phyloP scores from a whole-genome alignment of 2,329 filamentous ascomycete species.

The Ambrosiella cleistominuta region DNA sequence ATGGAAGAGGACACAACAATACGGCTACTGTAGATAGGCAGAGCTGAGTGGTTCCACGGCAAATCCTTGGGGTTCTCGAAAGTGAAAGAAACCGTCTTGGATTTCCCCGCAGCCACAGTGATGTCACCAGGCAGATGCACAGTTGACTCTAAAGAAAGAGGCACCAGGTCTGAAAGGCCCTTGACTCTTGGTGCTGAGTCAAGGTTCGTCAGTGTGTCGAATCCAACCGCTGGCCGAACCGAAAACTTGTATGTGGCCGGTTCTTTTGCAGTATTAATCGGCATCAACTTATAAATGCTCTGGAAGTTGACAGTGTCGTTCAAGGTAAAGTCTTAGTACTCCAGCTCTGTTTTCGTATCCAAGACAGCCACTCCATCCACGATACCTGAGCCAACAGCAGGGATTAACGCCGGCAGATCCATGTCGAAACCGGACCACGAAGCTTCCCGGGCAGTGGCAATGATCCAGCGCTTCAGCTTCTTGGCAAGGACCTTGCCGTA shows the following conservation, averaged over 20 bases:
- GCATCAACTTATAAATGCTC: conserved; percentile 18
- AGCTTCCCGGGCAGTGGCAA: conserved; percentile 2
- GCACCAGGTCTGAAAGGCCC: not conserved
- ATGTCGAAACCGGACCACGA: conserved; percentile 16
- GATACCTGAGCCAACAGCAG: conserved; percentile 29
- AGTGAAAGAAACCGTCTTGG: conserved; percentile 13
- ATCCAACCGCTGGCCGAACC: not conserved
- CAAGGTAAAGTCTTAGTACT: conserved; percentile 28
- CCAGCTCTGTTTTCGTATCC: conserved; percentile 23
- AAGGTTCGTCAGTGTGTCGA: not conserved
- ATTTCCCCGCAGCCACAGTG: conserved; percentile 17
- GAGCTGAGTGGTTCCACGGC: conserved; percentile 15
- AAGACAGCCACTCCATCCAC: conserved; percentile 29
- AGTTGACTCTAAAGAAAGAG: conserved; percentile 4
- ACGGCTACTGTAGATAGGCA: conserved; percentile 19
- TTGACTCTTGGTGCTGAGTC: not conserved
- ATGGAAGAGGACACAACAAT: conserved; percentile 17
- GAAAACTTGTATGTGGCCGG: not conserved
- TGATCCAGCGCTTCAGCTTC: conserved; percentile 1
- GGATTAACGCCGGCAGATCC: conserved; percentile 11
- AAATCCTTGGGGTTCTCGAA: conserved; percentile 16
- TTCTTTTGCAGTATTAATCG: conserved; percentile 3
- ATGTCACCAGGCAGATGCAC: conserved; percentile 9
- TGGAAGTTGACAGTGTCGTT: conserved; percentile 30
- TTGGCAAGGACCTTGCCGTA: conserved; percentile 18